Evolutionary conservation across 2,329 filamentous ascomycete species (phyloP).

Genomic region (Apiospora phragmitis): DNA sequence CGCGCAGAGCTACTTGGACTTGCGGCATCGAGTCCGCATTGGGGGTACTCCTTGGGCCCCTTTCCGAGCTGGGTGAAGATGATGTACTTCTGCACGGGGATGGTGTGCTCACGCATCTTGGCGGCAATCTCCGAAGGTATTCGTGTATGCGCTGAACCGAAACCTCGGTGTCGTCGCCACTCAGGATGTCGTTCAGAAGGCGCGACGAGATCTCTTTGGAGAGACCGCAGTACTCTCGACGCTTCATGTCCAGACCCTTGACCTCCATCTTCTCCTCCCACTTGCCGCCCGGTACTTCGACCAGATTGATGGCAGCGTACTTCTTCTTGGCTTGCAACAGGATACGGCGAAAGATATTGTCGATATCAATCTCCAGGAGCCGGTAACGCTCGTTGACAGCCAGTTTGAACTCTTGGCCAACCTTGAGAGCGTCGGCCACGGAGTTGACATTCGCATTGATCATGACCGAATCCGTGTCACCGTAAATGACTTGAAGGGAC

Average conservation of each 20-base stretch:
- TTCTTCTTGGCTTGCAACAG: slow-evolving; percentile 98
- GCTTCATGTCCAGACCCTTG: slow-evolving; percentile 97
- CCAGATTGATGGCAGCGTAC: slow-evolving; percentile 94
- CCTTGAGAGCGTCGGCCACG: slow-evolving; percentile 83
- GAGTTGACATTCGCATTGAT: slow-evolving; percentile 98
- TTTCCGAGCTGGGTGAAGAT: slow-evolving; percentile 99
- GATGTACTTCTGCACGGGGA: slow-evolving; percentile 86
- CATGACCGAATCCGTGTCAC: slow-evolving; percentile 99
- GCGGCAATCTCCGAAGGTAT: slow-evolving; percentile 81
- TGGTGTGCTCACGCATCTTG: slow-evolving; percentile 79
- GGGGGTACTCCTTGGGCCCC: slow-evolving; percentile 87
- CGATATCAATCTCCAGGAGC: slow-evolving; percentile 95
- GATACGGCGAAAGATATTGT: slow-evolving; percentile 93
- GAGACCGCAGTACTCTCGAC: slow-evolving; percentile 92
- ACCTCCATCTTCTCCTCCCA: slow-evolving; percentile 95
- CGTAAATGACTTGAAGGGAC: slow-evolving; percentile 93
- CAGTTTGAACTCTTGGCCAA: slow-evolving; percentile 93
- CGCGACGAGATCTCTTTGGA: slow-evolving; percentile 93
- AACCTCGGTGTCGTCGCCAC: slow-evolving; percentile 86
- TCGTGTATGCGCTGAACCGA: slow-evolving; percentile 91
- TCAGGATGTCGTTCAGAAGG: slow-evolving; percentile 91
- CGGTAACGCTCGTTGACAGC: slow-evolving; percentile 92
- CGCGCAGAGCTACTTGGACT: slow-evolving; percentile 89
- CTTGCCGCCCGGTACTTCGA: slow-evolving; percentile 78
- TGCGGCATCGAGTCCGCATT: slow-evolving; percentile 95